Evolutionary conservation across 1,284 basidiomycete species (phyloP).

Genomic region (Microbotryum scabiosae): DNA sequence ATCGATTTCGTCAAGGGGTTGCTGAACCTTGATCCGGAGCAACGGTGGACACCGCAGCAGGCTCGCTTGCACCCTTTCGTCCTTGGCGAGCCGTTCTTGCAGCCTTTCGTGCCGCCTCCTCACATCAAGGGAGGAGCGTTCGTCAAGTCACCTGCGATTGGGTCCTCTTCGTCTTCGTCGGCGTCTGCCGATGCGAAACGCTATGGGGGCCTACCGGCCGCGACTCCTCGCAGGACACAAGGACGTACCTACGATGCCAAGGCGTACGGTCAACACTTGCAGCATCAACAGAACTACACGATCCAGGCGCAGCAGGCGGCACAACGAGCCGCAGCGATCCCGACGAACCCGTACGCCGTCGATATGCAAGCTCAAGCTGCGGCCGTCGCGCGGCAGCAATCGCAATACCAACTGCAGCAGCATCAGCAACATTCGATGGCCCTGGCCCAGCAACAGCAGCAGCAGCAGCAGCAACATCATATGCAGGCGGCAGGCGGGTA

Average conservation of each 20-base stretch:
- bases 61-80: slow-evolving; percentile 95
- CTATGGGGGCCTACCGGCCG: slow-evolving; percentile 73
- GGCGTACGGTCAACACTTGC: slow-evolving; percentile 85
- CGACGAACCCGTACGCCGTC: slow-evolving; percentile 33
- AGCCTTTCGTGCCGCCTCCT: slow-evolving; percentile 39
- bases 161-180: slow-evolving; percentile 15
- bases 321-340: slow-evolving; percentile 28
- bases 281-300: slow-evolving; percentile 87
- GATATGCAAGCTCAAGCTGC: slow-evolving; percentile 29
- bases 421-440: slow-evolving; percentile 4
- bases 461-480: slow-evolving; percentile 10
- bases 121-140: slow-evolving; percentile 21
- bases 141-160: slow-evolving; percentile 21
- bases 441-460: neutral
- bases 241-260: slow-evolving; percentile 86
- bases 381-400: slow-evolving; percentile 10
- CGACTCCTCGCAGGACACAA: slow-evolving; percentile 59
- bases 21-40: slow-evolving; percentile 85
- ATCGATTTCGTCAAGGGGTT: slow-evolving; percentile 96
- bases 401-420: slow-evolving; percentile 9
- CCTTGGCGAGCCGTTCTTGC: slow-evolving; percentile 61
- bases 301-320: slow-evolving; percentile 50
- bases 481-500: slow-evolving; percentile 5
- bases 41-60: slow-evolving; percentile 95
- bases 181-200: slow-evolving; percentile 59